Conservation (phyloP, 129 eudicot genomes). For the Erigeron canadensis region DNA sequence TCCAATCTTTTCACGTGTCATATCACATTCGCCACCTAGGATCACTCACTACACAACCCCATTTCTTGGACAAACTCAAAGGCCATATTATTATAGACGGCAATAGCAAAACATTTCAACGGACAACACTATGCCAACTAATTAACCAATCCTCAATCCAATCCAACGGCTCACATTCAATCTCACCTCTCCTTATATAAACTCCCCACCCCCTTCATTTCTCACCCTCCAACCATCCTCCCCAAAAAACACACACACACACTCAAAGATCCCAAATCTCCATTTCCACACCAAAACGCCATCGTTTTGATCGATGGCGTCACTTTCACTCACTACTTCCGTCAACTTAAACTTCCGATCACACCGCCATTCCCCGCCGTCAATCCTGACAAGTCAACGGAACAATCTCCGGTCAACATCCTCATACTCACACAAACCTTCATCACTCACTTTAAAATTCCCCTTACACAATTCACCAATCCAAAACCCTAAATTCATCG, state of each 20-base stretch:
- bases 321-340: constrained; percentile 64
- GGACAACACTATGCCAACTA: constrained; percentile 33
- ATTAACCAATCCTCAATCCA: background rate
- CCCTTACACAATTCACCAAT: constrained; percentile 13
- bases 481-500: background rate
- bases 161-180: constrained; percentile 38
- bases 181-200: background rate
- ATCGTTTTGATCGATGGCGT: constrained; percentile 65
- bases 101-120: constrained; percentile 23
- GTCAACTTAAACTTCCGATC: constrained; percentile 54
- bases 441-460: constrained; percentile 7
- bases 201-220: background rate
- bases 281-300: constrained; percentile 30
- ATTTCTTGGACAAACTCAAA: constrained; percentile 30
- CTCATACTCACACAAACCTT: constrained; percentile 2
- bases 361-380: constrained; percentile 32
- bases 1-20: constrained; percentile 34
- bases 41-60: background rate
- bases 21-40: constrained; percentile 21
- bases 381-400: constrained; percentile 19
- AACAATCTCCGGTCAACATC: constrained; percentile 17
- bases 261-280: constrained; percentile 17
- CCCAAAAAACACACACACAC: background rate
- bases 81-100: constrained; percentile 23
- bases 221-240: constrained; percentile 11